phyloP scores from a whole-genome alignment of 768 basidiomycete species.

The Auricularia heimuer region DNA sequence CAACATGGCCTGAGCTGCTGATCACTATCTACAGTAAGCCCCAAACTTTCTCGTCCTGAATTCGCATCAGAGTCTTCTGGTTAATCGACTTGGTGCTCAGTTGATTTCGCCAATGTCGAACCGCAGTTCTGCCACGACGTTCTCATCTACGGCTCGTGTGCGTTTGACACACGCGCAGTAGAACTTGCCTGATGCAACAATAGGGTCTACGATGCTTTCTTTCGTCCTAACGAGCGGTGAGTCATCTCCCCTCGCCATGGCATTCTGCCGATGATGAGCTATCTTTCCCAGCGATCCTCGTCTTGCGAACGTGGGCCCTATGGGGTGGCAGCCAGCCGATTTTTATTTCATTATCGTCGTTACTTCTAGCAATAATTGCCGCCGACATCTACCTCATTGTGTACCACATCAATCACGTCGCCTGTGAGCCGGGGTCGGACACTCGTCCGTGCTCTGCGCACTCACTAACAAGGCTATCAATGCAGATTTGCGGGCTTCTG shows the following conservation, averaged over 20 bases:
- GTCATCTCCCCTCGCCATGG: too few species aligned
- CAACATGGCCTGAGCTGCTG: not conserved
- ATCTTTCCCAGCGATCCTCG: not conserved
- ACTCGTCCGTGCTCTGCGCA: not conserved
- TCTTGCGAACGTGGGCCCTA: not conserved
- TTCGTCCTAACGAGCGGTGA: too few species aligned
- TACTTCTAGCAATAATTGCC: not conserved
- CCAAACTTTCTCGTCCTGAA: not conserved
- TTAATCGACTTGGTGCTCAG: too few species aligned
- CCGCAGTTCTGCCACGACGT: too few species aligned
- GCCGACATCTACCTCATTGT: not conserved
- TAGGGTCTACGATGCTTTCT: too few species aligned
- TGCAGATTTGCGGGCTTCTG: not conserved
- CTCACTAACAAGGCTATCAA: not conserved
- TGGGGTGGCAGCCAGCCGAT: not conserved
- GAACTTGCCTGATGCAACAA: not conserved
- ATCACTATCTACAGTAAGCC: not conserved
- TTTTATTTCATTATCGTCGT: not conserved
- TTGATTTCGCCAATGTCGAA: too few species aligned
- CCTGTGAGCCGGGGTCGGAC: too few species aligned
- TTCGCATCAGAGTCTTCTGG: not conserved
- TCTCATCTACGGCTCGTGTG: too few species aligned
- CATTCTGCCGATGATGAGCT: too few species aligned
- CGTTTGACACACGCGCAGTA: not conserved
- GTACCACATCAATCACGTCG: not conserved